phyloP scores from a whole-genome alignment of 2,329 filamentous ascomycete genomes.

The Botrytis cinerea region DNA sequence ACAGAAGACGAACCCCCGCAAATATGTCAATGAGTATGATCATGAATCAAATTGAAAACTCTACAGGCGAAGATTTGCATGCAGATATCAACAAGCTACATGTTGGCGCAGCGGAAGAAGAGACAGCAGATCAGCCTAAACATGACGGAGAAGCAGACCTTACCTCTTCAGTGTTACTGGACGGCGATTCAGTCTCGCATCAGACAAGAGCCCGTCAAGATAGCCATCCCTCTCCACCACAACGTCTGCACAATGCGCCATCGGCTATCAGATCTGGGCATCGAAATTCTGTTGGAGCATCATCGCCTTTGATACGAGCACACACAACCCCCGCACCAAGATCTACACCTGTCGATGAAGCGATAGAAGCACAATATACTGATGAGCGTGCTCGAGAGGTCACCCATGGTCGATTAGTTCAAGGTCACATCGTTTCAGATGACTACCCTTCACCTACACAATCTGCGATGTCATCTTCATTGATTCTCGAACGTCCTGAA shows the following conservation, averaged over 20 bases:
- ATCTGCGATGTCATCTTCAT: constrained; percentile 65
- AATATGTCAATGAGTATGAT: constrained; percentile 80
- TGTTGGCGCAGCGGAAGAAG: constrained; percentile 32
- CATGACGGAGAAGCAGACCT: constrained; percentile 8
- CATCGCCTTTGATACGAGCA: constrained; percentile 34
- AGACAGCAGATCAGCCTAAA: constrained; percentile 22
- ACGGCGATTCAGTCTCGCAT: constrained; percentile 29
- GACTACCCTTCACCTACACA: constrained; percentile 79
- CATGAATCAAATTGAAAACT: constrained; percentile 65
- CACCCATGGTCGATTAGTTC: constrained; percentile 84
- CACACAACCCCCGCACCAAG: constrained; percentile 29
- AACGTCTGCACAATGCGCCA: constrained; percentile 30
- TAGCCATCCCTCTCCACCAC: constrained; percentile 34
- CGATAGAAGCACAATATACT: constrained; percentile 39
- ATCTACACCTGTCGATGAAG: constrained; percentile 37
- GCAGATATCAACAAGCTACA: constrained; percentile 37
- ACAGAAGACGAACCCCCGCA: constrained; percentile 62
- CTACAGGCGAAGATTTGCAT: constrained; percentile 52
- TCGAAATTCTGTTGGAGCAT: constrained; percentile 24
- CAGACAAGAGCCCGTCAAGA: constrained; percentile 34
- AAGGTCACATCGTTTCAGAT: constrained; percentile 94
- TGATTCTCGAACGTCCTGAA: constrained; percentile 54
- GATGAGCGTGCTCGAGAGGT: constrained; percentile 86
- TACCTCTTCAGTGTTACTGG: constrained; percentile 23
- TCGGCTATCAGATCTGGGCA: constrained; percentile 33